Evolutionary conservation across 129 eudicot species (phyloP).

Genomic region (Mikania micrantha): DNA sequence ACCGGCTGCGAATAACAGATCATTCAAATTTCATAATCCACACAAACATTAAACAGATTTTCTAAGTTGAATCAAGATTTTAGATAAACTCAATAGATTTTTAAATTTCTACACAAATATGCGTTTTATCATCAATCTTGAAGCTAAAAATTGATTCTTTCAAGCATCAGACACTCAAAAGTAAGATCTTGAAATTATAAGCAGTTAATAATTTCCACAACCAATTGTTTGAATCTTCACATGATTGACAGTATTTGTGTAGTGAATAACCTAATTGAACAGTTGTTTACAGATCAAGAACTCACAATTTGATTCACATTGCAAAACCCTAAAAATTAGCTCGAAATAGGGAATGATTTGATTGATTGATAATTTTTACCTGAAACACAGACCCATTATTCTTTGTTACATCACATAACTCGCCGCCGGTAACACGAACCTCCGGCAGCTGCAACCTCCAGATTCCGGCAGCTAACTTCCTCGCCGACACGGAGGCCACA

Average conservation of each 20-base stretch:
- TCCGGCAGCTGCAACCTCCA: slow-evolving; percentile 80
- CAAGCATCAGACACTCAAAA: background rate
- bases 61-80: slow-evolving; percentile 5
- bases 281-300: slow-evolving; percentile 9
- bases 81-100: background rate
- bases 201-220: background rate
- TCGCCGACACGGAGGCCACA: slow-evolving; percentile 41
- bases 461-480: slow-evolving; percentile 74
- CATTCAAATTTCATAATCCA: slow-evolving; percentile 16
- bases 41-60: background rate
- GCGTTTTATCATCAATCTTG: background rate
- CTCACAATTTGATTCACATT: slow-evolving; percentile 4
- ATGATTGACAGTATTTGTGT: background rate
- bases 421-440: slow-evolving; percentile 16
- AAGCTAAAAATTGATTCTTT: background rate
- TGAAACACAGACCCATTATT: slow-evolving; percentile 44
- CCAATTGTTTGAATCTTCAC: background rate
- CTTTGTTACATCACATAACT: slow-evolving; percentile 20
- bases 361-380: slow-evolving; percentile 40
- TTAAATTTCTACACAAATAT: background rate
- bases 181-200: slow-evolving; percentile 5
- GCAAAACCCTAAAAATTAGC: slow-evolving; percentile 4
- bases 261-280: background rate
- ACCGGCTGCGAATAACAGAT: slow-evolving; percentile 35
- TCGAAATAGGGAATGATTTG: background rate